Percentiles rank a stretch among this genome's conserved stretches.
These are phyloP conservation scores for Ogataea populi-albae DNA, from an alignment of 805 yeast species.

Conservation along the genomic window DNA sequence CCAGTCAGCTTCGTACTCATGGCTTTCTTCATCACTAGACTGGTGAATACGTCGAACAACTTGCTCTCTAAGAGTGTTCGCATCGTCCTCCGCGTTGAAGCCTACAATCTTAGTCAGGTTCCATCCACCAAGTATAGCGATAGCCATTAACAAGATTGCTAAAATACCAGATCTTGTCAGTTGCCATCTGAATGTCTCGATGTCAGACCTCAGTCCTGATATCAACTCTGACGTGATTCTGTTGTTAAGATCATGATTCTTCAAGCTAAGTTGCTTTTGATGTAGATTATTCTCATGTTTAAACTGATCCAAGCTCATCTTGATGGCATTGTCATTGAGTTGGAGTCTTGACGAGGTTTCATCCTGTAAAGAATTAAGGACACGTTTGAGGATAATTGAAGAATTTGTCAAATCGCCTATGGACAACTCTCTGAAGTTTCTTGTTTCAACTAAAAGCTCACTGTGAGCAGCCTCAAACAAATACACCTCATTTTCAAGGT, in stretches of 20 bases:
- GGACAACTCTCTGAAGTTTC: constrained; percentile 66
- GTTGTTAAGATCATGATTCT: constrained; percentile 79
- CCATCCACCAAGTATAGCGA: constrained; percentile 55
- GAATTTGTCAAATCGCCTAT: constrained; percentile 64
- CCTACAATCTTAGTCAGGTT: constrained; percentile 37
- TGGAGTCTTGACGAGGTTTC: constrained; percentile 61
- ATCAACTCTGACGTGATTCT: constrained; percentile 78
- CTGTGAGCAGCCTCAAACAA: constrained; percentile 90
- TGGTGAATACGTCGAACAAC: constrained; percentile 42
- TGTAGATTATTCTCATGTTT: constrained; percentile 78
- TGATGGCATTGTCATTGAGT: constrained; percentile 63
- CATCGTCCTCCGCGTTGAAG: constrained; percentile 9
- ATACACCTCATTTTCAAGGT: constrained; percentile 83
- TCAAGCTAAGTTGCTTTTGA: constrained; percentile 63
- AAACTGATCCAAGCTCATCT: constrained; percentile 82
- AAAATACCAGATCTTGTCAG: constrained; percentile 84
- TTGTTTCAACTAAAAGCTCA: constrained; percentile 77
- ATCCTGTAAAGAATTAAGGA: constrained; percentile 69
- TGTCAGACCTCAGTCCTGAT: constrained; percentile 79
- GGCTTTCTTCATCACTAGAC: constrained; percentile 50
- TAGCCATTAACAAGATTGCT: constrained; percentile 66
- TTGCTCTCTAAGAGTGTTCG: constrained; percentile 6
- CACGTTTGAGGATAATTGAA: constrained; percentile 67
- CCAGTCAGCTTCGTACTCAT: constrained; percentile 55
- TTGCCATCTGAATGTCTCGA: constrained; percentile 90